Base-by-base conservation (phyloP, 1,284 basidiomycete genomes). In the Ustilago trichophora region DNA sequence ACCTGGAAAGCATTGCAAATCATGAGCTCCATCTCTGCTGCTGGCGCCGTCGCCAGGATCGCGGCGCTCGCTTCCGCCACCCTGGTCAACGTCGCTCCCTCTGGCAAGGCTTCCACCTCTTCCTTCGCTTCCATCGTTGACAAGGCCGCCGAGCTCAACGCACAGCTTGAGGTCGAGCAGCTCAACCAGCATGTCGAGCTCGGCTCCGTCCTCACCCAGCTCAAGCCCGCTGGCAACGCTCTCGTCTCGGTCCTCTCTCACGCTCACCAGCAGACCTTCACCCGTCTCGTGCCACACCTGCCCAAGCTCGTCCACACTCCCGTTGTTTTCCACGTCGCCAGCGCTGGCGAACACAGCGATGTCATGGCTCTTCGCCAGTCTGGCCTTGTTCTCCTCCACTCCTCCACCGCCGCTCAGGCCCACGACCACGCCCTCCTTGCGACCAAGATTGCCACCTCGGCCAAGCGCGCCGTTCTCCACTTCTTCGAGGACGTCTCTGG, bases 391-490 rank as follows among this genome's bases (percentile, higher is more conserved):
- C 84, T 89, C 63, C 55, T 91, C 40, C 84, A 89, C 81, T 90
- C 88, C 5, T 84, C 86, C 50, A 85, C 85, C 2, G 82, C 87
- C 3, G 86, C 88, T 76, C 85, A 90, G 70, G 88, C 89, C 2
- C 88, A 90, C 74, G 89, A 90, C 76, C 86, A 90, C 72, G 87
- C 88, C 11, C 82, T 91, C 15, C 84, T 91, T n/a, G 89, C 89
- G 19, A 86, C 88, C 50, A 85, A 87, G 41, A 83, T 91, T 35
- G 89, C 90, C 4, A 83, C 84, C 45, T 83, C 85, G 10, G 85
- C 87, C 67, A 84, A 85, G 51, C 86, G 85, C 45, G 85, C 87
- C 2, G 91, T 95, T 15, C 85, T 95, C 45, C 93, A 97, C 80
- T 89, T 88, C 36, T 93, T 93, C 80, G 87, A 89, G 29, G 70